Conservation (phyloP, 2,329 filamentous ascomycete species). For the Simplicillium sp. region DNA sequence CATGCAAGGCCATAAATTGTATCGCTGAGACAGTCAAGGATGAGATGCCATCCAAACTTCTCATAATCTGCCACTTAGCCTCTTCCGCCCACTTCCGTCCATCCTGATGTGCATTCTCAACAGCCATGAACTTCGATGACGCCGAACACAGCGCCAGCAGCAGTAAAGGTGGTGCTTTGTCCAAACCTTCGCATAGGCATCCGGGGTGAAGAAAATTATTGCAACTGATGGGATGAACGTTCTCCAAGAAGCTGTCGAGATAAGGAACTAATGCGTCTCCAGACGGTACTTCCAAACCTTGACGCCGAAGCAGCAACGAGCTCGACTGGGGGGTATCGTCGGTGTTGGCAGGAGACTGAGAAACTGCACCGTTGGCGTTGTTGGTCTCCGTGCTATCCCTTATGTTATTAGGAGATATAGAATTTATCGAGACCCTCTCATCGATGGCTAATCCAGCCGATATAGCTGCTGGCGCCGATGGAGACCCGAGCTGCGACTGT, state of each 20-base stretch:
- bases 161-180: neutral
- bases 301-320: neutral
- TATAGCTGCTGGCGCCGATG: neutral
- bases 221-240: neutral
- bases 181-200: neutral
- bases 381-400: neutral
- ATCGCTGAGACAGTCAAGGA: neutral
- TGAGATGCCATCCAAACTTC: neutral
- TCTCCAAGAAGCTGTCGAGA: neutral
- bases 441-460: neutral
- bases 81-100: neutral
- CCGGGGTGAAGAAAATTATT: slow-evolving; percentile 1
- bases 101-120: neutral
- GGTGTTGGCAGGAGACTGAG: neutral
- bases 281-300: neutral
- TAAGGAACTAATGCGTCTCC: neutral
- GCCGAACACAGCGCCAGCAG: neutral
- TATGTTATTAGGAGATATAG: neutral
- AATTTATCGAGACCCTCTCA: neutral
- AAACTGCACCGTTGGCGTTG: neutral
- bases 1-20: neutral
- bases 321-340: neutral
- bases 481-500: neutral
- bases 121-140: neutral
- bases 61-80: slow-evolving; percentile 1